Conservation (phyloP, 2,329 filamentous ascomycete species). For the Zymoseptoria ardabiliae region DNA sequence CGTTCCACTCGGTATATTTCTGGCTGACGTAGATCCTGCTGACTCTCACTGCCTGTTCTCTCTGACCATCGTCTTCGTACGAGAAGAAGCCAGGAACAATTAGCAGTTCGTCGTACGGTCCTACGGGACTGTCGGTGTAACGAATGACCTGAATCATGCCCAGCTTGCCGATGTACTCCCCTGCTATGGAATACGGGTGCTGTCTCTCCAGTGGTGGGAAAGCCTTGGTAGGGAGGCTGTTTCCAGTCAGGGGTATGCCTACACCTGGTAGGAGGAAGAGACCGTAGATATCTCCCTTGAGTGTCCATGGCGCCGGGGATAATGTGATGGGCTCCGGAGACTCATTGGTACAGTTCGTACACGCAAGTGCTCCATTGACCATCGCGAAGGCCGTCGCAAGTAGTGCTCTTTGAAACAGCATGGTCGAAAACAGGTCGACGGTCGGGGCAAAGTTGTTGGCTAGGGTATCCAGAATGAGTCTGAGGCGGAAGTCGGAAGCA, state of each 20-base stretch:
- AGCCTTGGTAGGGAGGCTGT: not conserved
- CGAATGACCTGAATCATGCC: conserved; percentile 8
- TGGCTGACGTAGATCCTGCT: conserved; percentile 14
- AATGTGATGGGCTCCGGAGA: not conserved
- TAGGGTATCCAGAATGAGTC: too few species aligned
- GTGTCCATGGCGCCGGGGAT: not conserved
- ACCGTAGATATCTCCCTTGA: not conserved
- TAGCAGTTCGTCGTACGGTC: conserved; percentile 7
- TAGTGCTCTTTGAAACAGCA: not conserved
- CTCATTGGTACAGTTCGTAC: not conserved
- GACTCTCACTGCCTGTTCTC: conserved; percentile 1
- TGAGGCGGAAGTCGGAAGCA: too few species aligned
- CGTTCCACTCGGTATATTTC: conserved; percentile 7
- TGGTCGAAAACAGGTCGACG: not conserved
- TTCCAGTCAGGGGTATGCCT: not conserved
- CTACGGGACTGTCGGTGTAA: conserved; percentile 7
- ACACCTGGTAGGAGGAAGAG: not conserved
- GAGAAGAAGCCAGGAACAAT: conserved; percentile 8
- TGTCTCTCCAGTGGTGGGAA: not conserved
- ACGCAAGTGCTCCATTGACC: not conserved
- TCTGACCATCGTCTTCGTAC: conserved; percentile 3
- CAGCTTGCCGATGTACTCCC: not conserved
- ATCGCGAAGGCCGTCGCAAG: not conserved
- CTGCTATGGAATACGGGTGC: not conserved
- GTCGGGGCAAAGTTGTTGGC: not conserved